Evolutionary conservation across 2,329 filamentous ascomycete genomes (phyloP).

Genomic region (Apiospora phragmitis): DNA sequence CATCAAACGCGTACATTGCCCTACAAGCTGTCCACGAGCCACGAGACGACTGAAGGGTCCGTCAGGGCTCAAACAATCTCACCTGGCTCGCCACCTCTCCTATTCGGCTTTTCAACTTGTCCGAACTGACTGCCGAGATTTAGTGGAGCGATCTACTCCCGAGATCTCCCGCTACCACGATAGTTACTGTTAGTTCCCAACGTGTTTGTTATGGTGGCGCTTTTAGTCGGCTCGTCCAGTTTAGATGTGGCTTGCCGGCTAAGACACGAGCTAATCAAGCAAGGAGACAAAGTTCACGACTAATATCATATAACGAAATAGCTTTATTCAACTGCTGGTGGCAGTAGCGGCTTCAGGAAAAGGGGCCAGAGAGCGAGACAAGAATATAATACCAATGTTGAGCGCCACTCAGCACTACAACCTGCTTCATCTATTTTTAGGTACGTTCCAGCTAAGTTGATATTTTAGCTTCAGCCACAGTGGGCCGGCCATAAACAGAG

Average conservation of each 20-base stretch:
- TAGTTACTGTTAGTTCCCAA: neutral
- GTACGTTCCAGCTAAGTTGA: too few species aligned
- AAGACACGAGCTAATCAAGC: neutral
- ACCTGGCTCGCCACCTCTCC: too few species aligned
- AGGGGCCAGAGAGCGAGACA: neutral
- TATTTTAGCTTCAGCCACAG: neutral
- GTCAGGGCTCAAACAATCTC: too few species aligned
- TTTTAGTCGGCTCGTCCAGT: neutral
- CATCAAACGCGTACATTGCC: too few species aligned
- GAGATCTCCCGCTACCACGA: neutral
- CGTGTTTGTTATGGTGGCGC: neutral
- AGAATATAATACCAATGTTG: neutral
- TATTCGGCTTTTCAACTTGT: neutral
- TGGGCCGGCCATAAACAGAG: neutral
- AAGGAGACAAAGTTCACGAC: neutral
- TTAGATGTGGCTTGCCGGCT: neutral
- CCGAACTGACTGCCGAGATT: neutral
- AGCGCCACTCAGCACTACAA: neutral
- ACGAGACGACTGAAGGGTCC: too few species aligned
- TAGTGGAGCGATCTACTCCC: neutral
- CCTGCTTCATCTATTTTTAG: too few species aligned
- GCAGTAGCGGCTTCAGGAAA: neutral
- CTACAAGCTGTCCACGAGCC: too few species aligned
- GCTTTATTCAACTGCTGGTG: neutral
- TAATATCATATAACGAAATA: neutral